Base-by-base conservation (phyloP, 164 flowering plant species). In the Akebia trifoliata region DNA sequence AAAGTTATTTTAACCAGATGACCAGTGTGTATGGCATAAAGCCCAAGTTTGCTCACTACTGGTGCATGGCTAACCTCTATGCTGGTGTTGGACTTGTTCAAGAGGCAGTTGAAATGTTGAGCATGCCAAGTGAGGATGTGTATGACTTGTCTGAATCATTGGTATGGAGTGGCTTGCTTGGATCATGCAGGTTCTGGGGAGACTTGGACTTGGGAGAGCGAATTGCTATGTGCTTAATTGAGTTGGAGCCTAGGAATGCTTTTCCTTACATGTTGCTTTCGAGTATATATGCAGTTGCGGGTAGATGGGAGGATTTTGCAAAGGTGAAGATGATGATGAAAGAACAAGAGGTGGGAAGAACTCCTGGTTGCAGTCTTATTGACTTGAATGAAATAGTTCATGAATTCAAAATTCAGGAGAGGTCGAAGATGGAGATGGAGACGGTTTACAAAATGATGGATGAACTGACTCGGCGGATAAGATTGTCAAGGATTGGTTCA, bases 41-140 rank as follows among this genome's bases (percentile, higher is more conserved):
- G 42, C 93, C 90, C 37, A 84, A 68, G 51, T 89, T 89, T 69
- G 89, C 83, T 8, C 93, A 86, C 59, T 76, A 68, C 52, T 89
- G 90, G 96, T 89, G 93, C 73, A 72, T 86, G 87, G 85, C 96
- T 30, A 86, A 86, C 67, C 80, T 84, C 15, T 69, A 75, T 48
- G 78, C 73, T 34, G 51, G 67, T 26, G 66, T 40, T 37, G 90
- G 87, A 45, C 67, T 82, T 18, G 11, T 63, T 64, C 68, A 72
- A 36, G 83, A 82, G 56, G 89, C 93, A 5, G 72, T 67, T 55
- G 71, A 81, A 40, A 58, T 85, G 30, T 68, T 66, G 70, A 76
- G 68, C 59, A 65, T 84, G 63, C 76, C 76, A 1, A 60, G 54
- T 29, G 70, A 53, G 25, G 66, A 44, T 14, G 66, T 32, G n/a